Evolutionary conservation across 2,329 filamentous ascomycete genomes (phyloP), one percentile per base, ranked within the genome.

Genomic region (Didymella pinodella): DNA sequence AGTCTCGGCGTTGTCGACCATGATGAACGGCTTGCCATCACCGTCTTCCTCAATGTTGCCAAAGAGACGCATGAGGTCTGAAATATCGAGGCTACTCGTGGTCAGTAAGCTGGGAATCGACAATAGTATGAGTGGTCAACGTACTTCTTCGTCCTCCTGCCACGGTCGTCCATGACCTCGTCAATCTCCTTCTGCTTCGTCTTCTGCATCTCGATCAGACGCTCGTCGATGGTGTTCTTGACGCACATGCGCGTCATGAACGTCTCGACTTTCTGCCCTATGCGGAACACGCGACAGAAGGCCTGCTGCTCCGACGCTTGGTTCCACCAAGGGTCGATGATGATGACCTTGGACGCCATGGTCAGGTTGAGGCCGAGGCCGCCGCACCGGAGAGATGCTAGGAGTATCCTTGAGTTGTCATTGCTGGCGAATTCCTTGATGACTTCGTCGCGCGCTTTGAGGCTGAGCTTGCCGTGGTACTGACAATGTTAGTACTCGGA

Each of bases 191-290:
- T 36, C 53, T 79, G 65, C 65, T 92, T 92, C 0, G 66, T 51
- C 0, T 79, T 59, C 58, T 92, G 89, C 62, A 91, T 79, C 0
- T 72, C 46, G 0, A 82, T 69, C 3, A 92, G 78, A 0, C 81
- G 77, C 10, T 83, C 78, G 58, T 93, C 89, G 5, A 91, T 84
- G 0, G 82, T 84, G 4, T 83, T 78, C 1, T 78, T 73, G 0
- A 87, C 79, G 0, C 86, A 74, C 32, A 92, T 79, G 0, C 86
- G 81, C 0, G 85, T 81, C 57, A 90, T 82, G 11, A 85, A 78
- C 0, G 88, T 88, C 32, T 85, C 77, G 41, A 88, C 84, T 0
- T 69, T 61, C 62, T 94, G 90, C 0, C 89, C 89, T 2, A 88
- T 86, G 5, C 90, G 82, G 65, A 84, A 85, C 0, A 91, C 84